Evolutionary conservation across 345 rosid genomes (phyloP), one percentile per base, ranked within the genome.

Genomic region (Passiflora organensis): DNA sequence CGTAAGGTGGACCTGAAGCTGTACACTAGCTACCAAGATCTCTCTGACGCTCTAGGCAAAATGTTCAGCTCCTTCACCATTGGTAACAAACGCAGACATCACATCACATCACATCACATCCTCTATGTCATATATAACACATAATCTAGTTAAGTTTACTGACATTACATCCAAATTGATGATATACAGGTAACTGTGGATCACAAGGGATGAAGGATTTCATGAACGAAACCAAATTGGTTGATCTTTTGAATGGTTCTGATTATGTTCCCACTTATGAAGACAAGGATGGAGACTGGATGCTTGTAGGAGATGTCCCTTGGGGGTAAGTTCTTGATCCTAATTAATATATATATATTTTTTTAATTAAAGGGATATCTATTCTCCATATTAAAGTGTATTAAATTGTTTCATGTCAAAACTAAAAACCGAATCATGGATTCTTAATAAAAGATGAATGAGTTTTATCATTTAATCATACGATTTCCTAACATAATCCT

Each of bases 291-390:
- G 72, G 72, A 41, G 72, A 67, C 5, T 67, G 72, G 72, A 67
- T 67, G 72, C 72, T 67, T 54, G 72, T 67, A 11, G 72, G 72
- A 32, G 72, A 67, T 54, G 72, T 67, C 13, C 72, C 72, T 0
- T 67, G 72, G 66, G 62, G 54, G 72, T 67, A 67, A 47, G 72
- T 48, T 54, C 37, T 6, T 32, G 15, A n/a, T n/a, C n/a, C n/a
- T n/a, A n/a, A n/a, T n/a, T n/a, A 49, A 12, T 24, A 49, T 25
- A 14, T 22, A 6, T 41, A 34, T 5, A 21, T 38, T 42, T 5
- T n/a, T n/a, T n/a, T n/a, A n/a, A n/a, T n/a, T n/a, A n/a, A n/a
- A n/a, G n/a, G n/a, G n/a, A n/a, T n/a, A n/a, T n/a, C n/a, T n/a
- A n/a, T n/a, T n/a, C n/a, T n/a, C n/a, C n/a, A n/a, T n/a, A n/a